A percentile compares a stretch with the other conserved stretches of the same genome.
phyloP scores from a whole-genome alignment of 2,329 filamentous ascomycete species.

The Botrytis aclada region DNA sequence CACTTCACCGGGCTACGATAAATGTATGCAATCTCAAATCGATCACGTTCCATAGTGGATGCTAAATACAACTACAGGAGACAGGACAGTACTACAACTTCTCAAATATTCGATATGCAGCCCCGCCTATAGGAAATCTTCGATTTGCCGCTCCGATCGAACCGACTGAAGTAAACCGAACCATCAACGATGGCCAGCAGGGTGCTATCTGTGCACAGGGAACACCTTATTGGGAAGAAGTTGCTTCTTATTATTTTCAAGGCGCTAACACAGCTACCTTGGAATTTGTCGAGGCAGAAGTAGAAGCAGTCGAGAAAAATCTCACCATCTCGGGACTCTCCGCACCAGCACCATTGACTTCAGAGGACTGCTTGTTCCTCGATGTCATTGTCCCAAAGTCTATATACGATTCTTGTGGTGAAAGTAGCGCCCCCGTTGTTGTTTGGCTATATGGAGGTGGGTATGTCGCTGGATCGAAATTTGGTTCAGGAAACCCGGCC shows the following conservation, averaged over 20 bases:
- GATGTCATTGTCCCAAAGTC: constrained; percentile 46
- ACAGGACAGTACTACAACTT: constrained; percentile 40
- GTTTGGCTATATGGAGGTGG: constrained; percentile 42
- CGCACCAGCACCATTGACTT: constrained; percentile 5
- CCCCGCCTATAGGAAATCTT: constrained; percentile 43
- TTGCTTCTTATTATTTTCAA: background rate
- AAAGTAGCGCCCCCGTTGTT: constrained; percentile 20
- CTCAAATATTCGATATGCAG: constrained; percentile 46
- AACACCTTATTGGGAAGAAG: constrained; percentile 22
- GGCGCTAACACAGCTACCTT: constrained; percentile 12
- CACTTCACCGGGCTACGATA: constrained; percentile 33
- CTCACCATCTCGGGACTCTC: constrained; percentile 18
- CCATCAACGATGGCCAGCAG: constrained; percentile 33
- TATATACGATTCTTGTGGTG: constrained; percentile 33
- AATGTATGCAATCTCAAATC: constrained; percentile 29
- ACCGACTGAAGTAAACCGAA: constrained; percentile 35
- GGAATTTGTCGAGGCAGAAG: constrained; percentile 4
- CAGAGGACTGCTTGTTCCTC: constrained; percentile 49
- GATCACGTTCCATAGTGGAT: background rate
- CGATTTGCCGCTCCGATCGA: constrained; percentile 44
- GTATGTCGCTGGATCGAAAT: constrained; percentile 43
- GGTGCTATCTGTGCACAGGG: constrained; percentile 28
- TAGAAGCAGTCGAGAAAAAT: constrained; percentile 1
- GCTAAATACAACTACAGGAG: constrained; percentile 28
- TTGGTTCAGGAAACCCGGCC: constrained; percentile 39